Base-by-base conservation (phyloP, 1,284 basidiomycete species). In the Cystobasidium pallidum region DNA sequence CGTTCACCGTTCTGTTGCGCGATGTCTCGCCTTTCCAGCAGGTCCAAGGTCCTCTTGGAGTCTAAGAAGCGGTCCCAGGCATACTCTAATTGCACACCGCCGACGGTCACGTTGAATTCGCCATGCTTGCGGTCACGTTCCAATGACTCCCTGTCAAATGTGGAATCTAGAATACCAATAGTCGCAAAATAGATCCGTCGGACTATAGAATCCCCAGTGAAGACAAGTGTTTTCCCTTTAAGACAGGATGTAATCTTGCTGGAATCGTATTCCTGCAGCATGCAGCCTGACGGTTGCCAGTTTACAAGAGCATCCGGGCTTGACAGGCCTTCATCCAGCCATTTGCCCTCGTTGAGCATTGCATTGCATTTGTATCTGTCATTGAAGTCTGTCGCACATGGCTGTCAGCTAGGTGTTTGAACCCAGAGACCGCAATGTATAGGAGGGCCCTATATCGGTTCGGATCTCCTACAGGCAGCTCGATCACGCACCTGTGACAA, bases 211-310 rank as follows among this genome's bases (percentile, higher is more conserved):
- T 94, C 92, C n/a, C 92, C 92, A 45, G 91, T 84, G 79, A 94
- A 94, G 57, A 90, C 82, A 28, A 91, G 83, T 10, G 76, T 79
- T 19, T 81, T 78, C 17, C 74, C 77, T 13, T 64, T 43, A 0
- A 80, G 58, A 64, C 79, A 80, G 43, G 80, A 78, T 19, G 82
- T 79, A 41, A 85, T 83, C 71, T 89, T 86, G n/a, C 81, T 81
- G 4, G 85, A 79, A 66, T 83, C 83, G 79, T 91, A 91, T 11
- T 82, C 78, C 78, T 89, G 82, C 57, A 90, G 83, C 86, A 91
- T 91, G 77, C 90, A 92, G 30, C 90, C 91, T 75, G 91, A 86
- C 4, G 91, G 91, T 79, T 94, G 91, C 91, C 91, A 94, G 78
- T 88, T 72, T 34, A 11, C 15, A 21, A 66, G 54, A 8, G 62